Base-by-base conservation (phyloP, 441 rosid genomes). In the Omphalea diandra region DNA sequence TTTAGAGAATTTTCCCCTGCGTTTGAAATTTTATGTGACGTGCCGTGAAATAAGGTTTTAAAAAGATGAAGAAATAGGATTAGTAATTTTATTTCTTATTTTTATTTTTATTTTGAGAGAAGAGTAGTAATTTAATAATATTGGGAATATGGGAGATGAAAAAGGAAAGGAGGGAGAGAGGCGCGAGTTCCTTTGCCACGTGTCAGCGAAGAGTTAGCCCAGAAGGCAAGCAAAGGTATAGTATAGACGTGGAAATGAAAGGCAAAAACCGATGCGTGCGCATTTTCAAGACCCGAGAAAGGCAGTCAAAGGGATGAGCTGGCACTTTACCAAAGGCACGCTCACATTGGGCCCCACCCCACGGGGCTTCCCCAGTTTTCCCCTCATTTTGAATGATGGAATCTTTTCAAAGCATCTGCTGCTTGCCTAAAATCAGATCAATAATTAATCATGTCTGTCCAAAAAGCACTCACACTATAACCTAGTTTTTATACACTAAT, bases 291-390 rank as follows among this genome's bases (percentile, higher is more conserved):
- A 47, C 44, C 58, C 69, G 3, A 58, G 53, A 55, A 67, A 46
- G 44, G 32, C 44, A 56, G 65, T 58, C 65, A 69, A 69, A 46
- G 36, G 36, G 20, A 58, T 69, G 57, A 69, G 65, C 65, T 69
- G 73, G 73, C 73, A 58, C 65, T 69, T 46, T 69, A 36, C 65
- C 12, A 59, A 59, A 69, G 65, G 35, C 58, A 59, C 57, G 57
- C 73, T 69, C 46, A 43, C 32, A 11, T 57, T n/a, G 53, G 63
- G 62, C 18, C 63, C 71, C 71, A 67, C 71, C 71, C 71, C 71
- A 40, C 71, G 71, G 50, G 53, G 49, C 50, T 54, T 67, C 71
- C 53, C 71, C 53, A 38, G 71, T 67, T 54, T 66, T 38, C 49
- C 8, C 43, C 6, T 26, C 33, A 3, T 36, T 38, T 54, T 17